Base-by-base conservation (phyloP, 176 grass and related monocot species). In the Saccharum officinarum region DNA sequence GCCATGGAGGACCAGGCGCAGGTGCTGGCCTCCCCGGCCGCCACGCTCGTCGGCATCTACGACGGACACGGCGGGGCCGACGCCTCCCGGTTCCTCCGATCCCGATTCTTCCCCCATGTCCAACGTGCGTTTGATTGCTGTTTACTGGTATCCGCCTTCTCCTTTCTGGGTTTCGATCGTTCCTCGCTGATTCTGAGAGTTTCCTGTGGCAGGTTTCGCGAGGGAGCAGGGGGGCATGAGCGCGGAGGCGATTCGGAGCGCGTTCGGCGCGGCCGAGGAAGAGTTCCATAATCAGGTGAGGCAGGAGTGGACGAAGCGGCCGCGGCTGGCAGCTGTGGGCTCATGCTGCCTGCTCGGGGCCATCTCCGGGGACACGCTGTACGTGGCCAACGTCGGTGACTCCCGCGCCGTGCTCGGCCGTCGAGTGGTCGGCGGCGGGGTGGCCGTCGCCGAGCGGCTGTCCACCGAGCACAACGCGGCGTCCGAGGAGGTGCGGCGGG, bases 271-370 rank as follows among this genome's bases (percentile, higher is more conserved):
- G 14, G 88, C 86, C 10, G 95, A 97, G 73, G 95, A 94, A 60
- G 95, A 97, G 41, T 97, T 97, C 82, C 83, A 94, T 38, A 89
- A 89, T 77, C 79, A 92, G 84, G 95, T 97, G 44, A 78, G 82
- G 26, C 77, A 68, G 62, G 91, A 79, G 28, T 97, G 90, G 90
- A 49, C 40, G 49, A 52, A 52, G 49, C 49, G 15, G 1, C 49
- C 49, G 1, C 61, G 79, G 57, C 89, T 97, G 7, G 92, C 95
- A 5, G 89, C 95, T 47, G 90, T 94, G 14, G 95, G 95, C 2
- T 95, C 95, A 1, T 97, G 95, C 90, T 97, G 95, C 91, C 86
- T 97, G 70, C 80, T 97, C 59, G 92, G 95, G 18, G 90, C 88
- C 38, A 93, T 97, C 16, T 55, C 92, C 1, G 90, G 88, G 20